Base-by-base conservation (phyloP, 306 rosid species). In the Gastrolobium villosum region DNA sequence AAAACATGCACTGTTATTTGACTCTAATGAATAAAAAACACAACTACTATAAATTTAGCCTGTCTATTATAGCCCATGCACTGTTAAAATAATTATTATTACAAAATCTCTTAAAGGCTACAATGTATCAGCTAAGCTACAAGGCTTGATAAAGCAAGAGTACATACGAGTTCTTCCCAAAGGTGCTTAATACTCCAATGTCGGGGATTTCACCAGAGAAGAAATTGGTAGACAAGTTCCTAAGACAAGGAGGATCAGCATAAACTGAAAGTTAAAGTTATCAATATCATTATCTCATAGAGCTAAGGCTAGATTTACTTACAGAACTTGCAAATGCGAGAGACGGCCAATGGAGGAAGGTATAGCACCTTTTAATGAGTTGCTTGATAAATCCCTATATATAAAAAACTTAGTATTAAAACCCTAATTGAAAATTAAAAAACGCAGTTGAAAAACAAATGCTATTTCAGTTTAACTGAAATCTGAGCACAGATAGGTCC, bases 141-240 rank as follows among this genome's bases (percentile, higher is more conserved):
- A 10, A 30, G 53, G 34, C 10, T 39, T 7, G 44, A 26, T 7
- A 1, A 59, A 15, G 49, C 13, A 53, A 72, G 72, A 67, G 41
- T 50, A 84, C 98, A 83, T 79, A 96, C 99, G 99, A 90, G 70
- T 65, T 72, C 48, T 83, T 91, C 41, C 88, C 88, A 30, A 96
- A 96, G 39, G 90, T 93, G 91, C 98, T 93, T 41, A 96, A 81
- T 63, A 90, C 89, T 86, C 99, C 99, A 74, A 91, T 70, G 53
- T 93, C 98, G 1, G 99, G 99, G 64, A 96, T 91, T 90, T 96
- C 98, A 11, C 99, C 99, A 2, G 94, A 85, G 60, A 96, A 91
- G 77, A 89, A 96, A 75, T 96, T 96, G 75, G 96, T 87, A 15
- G 99, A 91, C 90, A 96, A 81, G 85, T 96, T 96, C 98, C 99